phyloP scores from a whole-genome alignment of 345 rosid genomes.

The Salix koriyanagi region DNA sequence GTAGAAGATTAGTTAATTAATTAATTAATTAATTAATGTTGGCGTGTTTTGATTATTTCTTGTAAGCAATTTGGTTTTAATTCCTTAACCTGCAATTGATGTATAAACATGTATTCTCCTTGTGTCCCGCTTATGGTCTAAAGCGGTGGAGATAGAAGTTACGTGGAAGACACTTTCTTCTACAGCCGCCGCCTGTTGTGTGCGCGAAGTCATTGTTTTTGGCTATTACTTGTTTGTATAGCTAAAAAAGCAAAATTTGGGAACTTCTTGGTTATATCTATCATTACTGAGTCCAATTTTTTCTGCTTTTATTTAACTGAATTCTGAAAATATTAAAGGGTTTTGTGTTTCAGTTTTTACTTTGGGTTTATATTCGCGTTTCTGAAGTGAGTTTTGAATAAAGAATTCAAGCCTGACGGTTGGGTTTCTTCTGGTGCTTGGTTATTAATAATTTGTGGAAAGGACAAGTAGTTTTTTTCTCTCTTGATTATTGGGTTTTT shows the following conservation, averaged over 20 bases:
- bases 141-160: conserved; percentile 9
- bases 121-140: background rate
- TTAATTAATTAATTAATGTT: too few relatives aligned
- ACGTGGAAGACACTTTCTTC: background rate
- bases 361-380: background rate
- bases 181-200: conserved; percentile 6
- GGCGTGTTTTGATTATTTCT: too few relatives aligned
- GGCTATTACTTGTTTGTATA: background rate
- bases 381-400: background rate
- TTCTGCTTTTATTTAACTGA: background rate
- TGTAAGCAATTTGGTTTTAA: too few relatives aligned
- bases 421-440: background rate
- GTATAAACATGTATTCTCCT: too few relatives aligned
- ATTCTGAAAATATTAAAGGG: background rate
- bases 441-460: background rate
- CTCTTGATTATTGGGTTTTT: conserved; percentile 3
- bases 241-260: background rate
- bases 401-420: background rate
- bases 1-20: too few relatives aligned
- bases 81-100: too few relatives aligned
- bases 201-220: background rate
- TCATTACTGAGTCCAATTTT: background rate
- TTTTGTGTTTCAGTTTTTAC: background rate
- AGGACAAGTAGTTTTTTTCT: background rate
- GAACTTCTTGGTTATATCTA: background rate